A percentile compares a stretch with the other conserved stretches of the same genome.
phyloP scores from a whole-genome alignment of 2,329 filamentous ascomycete genomes.

The Cordyceps cicadae region DNA sequence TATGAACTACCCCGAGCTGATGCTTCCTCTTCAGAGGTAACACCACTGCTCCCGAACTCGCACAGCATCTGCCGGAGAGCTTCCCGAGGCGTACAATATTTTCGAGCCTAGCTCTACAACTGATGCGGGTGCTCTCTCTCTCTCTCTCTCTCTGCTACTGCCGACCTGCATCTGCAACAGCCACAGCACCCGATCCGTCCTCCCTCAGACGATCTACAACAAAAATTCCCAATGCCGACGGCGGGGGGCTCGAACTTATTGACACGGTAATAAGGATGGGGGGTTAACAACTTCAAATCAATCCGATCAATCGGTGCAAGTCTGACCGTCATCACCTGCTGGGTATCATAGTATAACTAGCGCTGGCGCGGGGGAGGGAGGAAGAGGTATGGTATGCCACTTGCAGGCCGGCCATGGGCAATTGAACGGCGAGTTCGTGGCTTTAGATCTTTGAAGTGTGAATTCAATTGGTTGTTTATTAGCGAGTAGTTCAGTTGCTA shows the following conservation, averaged over 20 bases:
- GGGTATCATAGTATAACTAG: not conserved
- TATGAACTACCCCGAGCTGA: too few species aligned
- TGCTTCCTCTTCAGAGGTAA: too few species aligned
- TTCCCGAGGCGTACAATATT: too few species aligned
- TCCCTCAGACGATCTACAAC: not conserved
- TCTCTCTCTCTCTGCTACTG: too few species aligned
- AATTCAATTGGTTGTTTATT: not conserved
- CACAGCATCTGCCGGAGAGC: too few species aligned
- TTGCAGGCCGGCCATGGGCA: not conserved
- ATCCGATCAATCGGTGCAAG: not conserved
- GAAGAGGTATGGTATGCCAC: not conserved
- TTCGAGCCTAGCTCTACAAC: too few species aligned
- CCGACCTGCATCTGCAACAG: too few species aligned
- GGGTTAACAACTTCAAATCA: not conserved
- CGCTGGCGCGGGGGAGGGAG: not conserved
- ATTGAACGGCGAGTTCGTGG: not conserved
- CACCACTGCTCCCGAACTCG: too few species aligned
- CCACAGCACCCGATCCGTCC: not conserved
- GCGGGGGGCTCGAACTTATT: not conserved
- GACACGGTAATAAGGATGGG: not conserved
- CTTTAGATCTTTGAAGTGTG: too few species aligned
- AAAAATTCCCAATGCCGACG: not conserved
- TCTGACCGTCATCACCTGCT: not conserved
- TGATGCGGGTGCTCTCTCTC: too few species aligned
- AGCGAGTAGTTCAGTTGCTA: not conserved